phyloP scores from a whole-genome alignment of 2,329 filamentous ascomycete genomes.

The Lomentospora prolificans region DNA sequence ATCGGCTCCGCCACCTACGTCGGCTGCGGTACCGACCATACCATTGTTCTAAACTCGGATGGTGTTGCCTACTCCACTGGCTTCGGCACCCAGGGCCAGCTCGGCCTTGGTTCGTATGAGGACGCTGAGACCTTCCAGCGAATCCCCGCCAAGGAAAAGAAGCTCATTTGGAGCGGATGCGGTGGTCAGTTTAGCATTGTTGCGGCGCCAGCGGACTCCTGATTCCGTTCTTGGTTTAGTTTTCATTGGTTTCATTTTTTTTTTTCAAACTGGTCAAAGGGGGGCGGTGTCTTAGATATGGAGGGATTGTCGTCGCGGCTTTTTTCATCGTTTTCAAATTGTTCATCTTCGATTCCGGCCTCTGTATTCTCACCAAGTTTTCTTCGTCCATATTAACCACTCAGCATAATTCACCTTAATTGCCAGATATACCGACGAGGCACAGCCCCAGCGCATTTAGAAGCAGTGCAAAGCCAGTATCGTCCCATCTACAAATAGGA shows the following conservation, averaged over 20 bases:
- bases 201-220: constrained; percentile 35
- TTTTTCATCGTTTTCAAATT: not conserved
- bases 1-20: constrained; percentile 38
- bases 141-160: not conserved
- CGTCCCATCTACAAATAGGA: too few species aligned
- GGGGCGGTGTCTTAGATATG: not conserved
- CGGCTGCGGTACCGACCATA: constrained; percentile 56
- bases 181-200: constrained; percentile 3
- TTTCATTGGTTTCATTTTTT: not conserved
- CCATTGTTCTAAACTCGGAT: constrained; percentile 51
- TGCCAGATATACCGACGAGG: too few species aligned
- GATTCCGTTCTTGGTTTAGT: constrained; percentile 19
- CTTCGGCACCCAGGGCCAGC: constrained; percentile 31
- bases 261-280: not conserved
- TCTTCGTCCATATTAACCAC: not conserved
- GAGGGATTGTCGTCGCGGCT: too few species aligned
- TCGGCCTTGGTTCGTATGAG: constrained; percentile 11
- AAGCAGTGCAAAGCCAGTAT: too few species aligned
- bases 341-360: not conserved
- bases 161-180: not conserved
- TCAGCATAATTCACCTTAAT: too few species aligned
- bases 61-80: constrained; percentile 63
- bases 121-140: not conserved
- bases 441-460: too few species aligned
- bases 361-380: not conserved